Conservation (phyloP, 345 rosid species). For the Odontarrhena argentea region DNA sequence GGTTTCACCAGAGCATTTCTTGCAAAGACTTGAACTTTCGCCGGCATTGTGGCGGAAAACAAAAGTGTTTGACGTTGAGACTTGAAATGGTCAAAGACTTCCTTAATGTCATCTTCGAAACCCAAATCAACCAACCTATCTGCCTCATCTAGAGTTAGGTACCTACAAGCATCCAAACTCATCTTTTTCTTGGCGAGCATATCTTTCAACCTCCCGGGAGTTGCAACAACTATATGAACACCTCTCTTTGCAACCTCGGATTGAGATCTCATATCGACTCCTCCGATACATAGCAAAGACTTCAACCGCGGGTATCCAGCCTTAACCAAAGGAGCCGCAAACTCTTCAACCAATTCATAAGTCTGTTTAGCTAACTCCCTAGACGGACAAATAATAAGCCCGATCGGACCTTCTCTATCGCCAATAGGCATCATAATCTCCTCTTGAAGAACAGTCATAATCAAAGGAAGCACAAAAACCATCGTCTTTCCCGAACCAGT, state of each 20-base stretch:
- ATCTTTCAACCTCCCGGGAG: conserved; percentile 83
- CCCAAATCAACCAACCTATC: conserved; percentile 85
- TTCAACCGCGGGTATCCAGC: conserved; percentile 64
- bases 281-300: conserved; percentile 73
- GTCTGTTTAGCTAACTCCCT: conserved; percentile 81
- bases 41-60: conserved; percentile 85
- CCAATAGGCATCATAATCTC: conserved; percentile 75
- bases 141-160: conserved; percentile 78
- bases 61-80: conserved; percentile 80
- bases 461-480: conserved; percentile 73
- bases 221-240: conserved; percentile 37
- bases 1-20: conserved; percentile 77
- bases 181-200: conserved; percentile 81
- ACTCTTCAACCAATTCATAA: conserved; percentile 69
- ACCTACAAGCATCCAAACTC: conserved; percentile 80
- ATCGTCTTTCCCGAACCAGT: conserved; percentile 80
- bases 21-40: conserved; percentile 75
- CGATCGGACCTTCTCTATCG: conserved; percentile 77
- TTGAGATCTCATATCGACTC: conserved; percentile 78
- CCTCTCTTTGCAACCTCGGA: conserved; percentile 73
- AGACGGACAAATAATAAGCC: conserved; percentile 68
- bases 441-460: conserved; percentile 77
- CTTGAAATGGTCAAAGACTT: conserved; percentile 61
- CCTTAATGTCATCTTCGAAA: conserved; percentile 53
- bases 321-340: conserved; percentile 52